Evolutionary conservation across 345 rosid species (phyloP).

Genomic region (Kandelia obovata): DNA sequence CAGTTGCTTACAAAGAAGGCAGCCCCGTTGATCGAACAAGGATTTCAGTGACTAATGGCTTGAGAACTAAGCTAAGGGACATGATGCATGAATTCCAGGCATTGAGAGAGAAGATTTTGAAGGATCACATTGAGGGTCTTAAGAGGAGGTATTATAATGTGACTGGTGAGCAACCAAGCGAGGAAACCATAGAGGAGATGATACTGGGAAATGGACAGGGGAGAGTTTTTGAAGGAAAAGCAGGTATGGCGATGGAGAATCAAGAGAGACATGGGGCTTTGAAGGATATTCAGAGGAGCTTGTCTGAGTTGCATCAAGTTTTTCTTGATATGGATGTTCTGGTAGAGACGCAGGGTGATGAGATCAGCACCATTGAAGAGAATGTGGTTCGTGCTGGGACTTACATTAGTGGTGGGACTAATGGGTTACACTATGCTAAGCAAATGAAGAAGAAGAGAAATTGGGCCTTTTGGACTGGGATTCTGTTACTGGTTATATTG

Average conservation of each 20-base stretch:
- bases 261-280: constrained; percentile 26
- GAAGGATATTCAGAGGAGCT: constrained; percentile 32
- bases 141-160: constrained; percentile 19
- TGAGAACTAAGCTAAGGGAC: constrained; percentile 21
- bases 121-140: constrained; percentile 24
- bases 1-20: constrained; percentile 25
- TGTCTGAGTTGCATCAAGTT: constrained; percentile 28
- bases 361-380: constrained; percentile 22
- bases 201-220: constrained; percentile 18
- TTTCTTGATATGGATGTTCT: constrained; percentile 33
- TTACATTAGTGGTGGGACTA: constrained; percentile 24
- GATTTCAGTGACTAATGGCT: constrained; percentile 23
- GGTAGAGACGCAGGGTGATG: constrained; percentile 29
- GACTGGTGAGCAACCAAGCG: constrained; percentile 23
- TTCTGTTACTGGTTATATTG: constrained; percentile 2
- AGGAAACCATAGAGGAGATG: constrained; percentile 27
- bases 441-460: constrained; percentile 24
- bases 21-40: constrained; percentile 28
- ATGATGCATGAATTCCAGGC: constrained; percentile 32
- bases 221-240: constrained; percentile 25
- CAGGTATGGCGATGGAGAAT: constrained; percentile 29
- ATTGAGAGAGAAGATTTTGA: constrained; percentile 21
- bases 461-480: constrained; percentile 22
- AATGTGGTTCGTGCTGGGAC: constrained; percentile 15
- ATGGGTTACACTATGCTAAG: constrained; percentile 17